Evolutionary conservation across 1,284 basidiomycete species (phyloP), one percentile per base, ranked within the genome.

Genomic region (Trametes sp.): DNA sequence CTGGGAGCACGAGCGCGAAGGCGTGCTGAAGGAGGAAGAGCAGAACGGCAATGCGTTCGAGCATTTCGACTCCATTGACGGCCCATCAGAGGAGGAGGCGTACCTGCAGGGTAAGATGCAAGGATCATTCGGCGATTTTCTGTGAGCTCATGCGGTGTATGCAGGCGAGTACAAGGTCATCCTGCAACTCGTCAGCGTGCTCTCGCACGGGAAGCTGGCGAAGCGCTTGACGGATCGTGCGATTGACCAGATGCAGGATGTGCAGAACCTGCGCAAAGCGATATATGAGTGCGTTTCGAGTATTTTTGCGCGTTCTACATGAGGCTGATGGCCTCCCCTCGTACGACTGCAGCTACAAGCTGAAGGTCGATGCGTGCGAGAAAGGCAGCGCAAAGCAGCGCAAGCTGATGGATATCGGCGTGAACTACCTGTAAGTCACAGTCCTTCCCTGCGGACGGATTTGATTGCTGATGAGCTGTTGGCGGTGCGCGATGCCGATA

Each of bases 91-190:
- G 72, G 90, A 93, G 69, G 88, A 93, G 70, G 93, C 92, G 1
- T 96, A 95, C 76, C 80, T 94, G 54, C 89, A 94, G 78, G 95
- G 95, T 91, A 70, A 65, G 54, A 42, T 26, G 10, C 36, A 26
- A 10, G 35, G 6, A 26, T 56, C 14, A 2, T 35, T 35, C 35
- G 48, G 42, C 23, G 8, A 6, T 58, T 58, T 28, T n/a, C n/a
- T 19, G 26, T 26, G 3, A 14, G 31, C 58, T 64, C 52, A 53
- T n/a, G 31, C 26, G 2, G 13, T 5, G 24, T 57, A n/a, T 57
- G 10, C 66, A 91, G 97, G 97, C 53, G 97, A 99, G 74, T 99
- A 98, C 82, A 98, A 98, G 78, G 94, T 90, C 2, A 98, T 99
- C 63, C 79, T 99, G 46, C 95, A 98, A 71, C 89, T 99, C 50